Evolutionary conservation across 2,329 filamentous ascomycete species (phyloP), one percentile per base, ranked within the genome.

Genomic region (Pestalotiopsis sp.): DNA sequence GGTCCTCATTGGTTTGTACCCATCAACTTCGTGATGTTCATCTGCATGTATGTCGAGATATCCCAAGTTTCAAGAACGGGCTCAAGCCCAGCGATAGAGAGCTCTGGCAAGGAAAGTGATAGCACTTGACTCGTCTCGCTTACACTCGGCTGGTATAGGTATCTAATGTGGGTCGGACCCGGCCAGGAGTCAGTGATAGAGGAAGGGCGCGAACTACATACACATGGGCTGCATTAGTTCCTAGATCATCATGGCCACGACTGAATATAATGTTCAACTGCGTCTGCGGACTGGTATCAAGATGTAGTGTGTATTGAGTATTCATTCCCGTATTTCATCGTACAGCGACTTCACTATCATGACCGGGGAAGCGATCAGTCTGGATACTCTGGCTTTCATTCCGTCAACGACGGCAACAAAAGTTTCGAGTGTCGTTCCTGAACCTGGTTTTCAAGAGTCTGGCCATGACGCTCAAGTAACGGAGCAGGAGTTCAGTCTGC

Each of bases 401-500:
- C 14, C 45, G 7, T n/a, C 17, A n/a, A 52, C 45, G 20, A n/a
- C 45, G 2, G 17, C 17, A 7, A 11, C 14, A n/a, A 14, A 9
- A 7, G 3, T 3, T 9, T 17, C n/a, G 17, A n/a, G 6, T n/a
- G 6, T 4, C 3, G 14, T 20, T 52, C 45, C 45, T 9, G n/a
- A 52, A n/a, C 23, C 45, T 52, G 45, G 45, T 9, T 52, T 6
- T n/a, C 45, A n/a, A n/a, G 45, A 52, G 3, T n/a, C 20, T 3
- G 45, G 57, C 25, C 11, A 59, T 36, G 57, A n/a, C 4, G 27
- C 57, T 14, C 27, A 55, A 20, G n/a, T n/a, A 3, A 27, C 62
- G 2, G 23, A 39, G n/a, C 64, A 69, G 13, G 73, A 76, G 27
- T 78, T 76, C 66, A 73, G 77, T 9, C 74, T 87, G 12, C 82